These are phyloP conservation scores for Trichosporon coremiiforme DNA, from an alignment of 1,284 basidiomycete genomes.

Conservation along the genomic window DNA sequence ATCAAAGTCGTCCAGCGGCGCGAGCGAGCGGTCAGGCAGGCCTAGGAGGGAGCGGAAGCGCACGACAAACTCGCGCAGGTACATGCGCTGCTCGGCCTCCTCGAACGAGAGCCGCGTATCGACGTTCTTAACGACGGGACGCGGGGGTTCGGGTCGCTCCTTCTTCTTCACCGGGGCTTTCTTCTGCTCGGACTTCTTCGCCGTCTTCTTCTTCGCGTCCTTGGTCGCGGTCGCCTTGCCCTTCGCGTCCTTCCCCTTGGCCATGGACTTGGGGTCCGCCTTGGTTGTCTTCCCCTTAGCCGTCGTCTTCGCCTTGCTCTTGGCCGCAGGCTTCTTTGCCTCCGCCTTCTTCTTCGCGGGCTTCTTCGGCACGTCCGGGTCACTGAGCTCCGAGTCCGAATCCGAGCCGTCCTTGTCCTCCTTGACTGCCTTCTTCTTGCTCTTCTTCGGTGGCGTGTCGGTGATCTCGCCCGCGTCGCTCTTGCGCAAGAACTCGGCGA, in stretches of 20 bases:
- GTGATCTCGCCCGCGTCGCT: slow-evolving; percentile 16
- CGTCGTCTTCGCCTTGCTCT: slow-evolving; percentile 12
- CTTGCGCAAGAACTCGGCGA: slow-evolving; percentile 25
- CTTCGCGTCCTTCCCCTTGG: slow-evolving; percentile 25
- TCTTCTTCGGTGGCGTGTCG: background rate
- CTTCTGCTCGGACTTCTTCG: slow-evolving; percentile 21
- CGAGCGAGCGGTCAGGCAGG: slow-evolving; percentile 44
- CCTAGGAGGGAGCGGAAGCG: slow-evolving; percentile 41
- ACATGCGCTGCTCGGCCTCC: slow-evolving; percentile 45
- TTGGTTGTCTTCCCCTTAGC: slow-evolving; percentile 19
- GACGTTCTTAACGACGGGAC: slow-evolving; percentile 41
- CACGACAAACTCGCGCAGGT: slow-evolving; percentile 49
- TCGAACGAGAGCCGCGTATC: slow-evolving; percentile 38
- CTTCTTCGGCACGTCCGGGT: slow-evolving; percentile 26
- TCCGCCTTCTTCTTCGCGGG: slow-evolving; percentile 23
- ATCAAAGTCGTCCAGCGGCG: slow-evolving; percentile 52
- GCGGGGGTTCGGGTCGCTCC: slow-evolving; percentile 20
- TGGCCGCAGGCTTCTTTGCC: background rate
- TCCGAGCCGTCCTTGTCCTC: background rate
- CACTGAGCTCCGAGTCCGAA: slow-evolving; percentile 29
- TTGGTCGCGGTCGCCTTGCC: slow-evolving; percentile 26
- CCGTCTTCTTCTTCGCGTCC: slow-evolving; percentile 24
- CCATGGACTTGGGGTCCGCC: slow-evolving; percentile 20
- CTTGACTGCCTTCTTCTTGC: slow-evolving; percentile 4
- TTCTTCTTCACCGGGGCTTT: slow-evolving; percentile 26